Evolutionary conservation across 2,329 filamentous ascomycete species (phyloP).

Genomic region (Erysiphe neolycopersici): DNA sequence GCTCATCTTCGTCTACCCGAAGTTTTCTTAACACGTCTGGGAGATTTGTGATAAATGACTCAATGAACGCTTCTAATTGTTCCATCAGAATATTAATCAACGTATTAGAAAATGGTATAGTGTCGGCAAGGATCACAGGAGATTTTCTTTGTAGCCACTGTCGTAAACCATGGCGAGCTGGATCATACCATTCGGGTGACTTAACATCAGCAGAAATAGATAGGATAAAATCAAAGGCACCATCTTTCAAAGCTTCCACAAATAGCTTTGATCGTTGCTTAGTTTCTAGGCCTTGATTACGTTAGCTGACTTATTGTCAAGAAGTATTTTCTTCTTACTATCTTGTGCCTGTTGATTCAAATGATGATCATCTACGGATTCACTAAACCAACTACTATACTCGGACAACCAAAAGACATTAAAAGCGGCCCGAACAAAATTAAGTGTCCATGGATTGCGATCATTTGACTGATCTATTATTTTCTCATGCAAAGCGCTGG

Average conservation of each 20-base stretch:
- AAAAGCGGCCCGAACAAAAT: constrained; percentile 53
- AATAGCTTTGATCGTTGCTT: constrained; percentile 47
- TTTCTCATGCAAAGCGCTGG: constrained; percentile 39
- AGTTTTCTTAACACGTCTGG: constrained; percentile 72
- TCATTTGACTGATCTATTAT: constrained; percentile 39
- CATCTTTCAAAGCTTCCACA: constrained; percentile 54
- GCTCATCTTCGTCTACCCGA: constrained; percentile 72
- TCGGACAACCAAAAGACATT: constrained; percentile 75
- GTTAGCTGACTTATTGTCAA: too few species aligned
- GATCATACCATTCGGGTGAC: constrained; percentile 63
- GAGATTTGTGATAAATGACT: constrained; percentile 85
- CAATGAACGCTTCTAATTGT: constrained; percentile 65
- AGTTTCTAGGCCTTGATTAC: constrained; percentile 23
- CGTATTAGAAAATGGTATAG: constrained; percentile 38
- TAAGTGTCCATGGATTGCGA: constrained; percentile 41
- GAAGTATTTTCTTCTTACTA: constrained; percentile 14
- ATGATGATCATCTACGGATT: constrained; percentile 34
- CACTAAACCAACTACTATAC: constrained; percentile 72
- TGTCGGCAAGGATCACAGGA: constrained; percentile 37
- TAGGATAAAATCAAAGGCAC: constrained; percentile 76
- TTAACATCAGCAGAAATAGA: constrained; percentile 61
- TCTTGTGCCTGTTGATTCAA: constrained; percentile 35
- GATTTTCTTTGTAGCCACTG: constrained; percentile 63
- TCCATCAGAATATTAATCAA: constrained; percentile 52
- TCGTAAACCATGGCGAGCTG: constrained; percentile 57